Evolutionary conservation across 2,329 filamentous ascomycete species (phyloP), one percentile per base, ranked within the genome.

Genomic region (Talaromyces sp.): DNA sequence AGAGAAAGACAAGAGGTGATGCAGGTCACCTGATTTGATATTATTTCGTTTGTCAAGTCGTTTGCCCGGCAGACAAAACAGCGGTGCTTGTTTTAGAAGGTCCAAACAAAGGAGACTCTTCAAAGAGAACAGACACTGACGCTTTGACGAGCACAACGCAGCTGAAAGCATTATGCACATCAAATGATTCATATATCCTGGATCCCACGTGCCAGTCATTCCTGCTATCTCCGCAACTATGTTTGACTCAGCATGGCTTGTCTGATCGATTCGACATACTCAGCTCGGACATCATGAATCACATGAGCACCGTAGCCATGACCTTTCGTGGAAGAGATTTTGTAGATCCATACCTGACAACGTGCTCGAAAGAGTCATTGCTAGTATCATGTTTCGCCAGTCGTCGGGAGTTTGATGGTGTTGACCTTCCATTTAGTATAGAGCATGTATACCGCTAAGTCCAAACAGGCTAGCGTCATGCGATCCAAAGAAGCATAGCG

Each of bases 211-310:
- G 28, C 6, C n/a, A n/a, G 50, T 9, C 28, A 35, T 54, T n/a
- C n/a, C 50, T 33, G 50, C n/a, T 37, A 21, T 54, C n/a, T 54
- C 28, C 18, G 21, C 28, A 14, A 37, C 50, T 16, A 33, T 52
- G 25, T n/a, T 54, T 54, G 50, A 54, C 50, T 54, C 50, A 54
- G 50, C 50, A 16, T 54, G 46, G 50, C 50, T 37, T 54, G 50
- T 18, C 50, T 54, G 14, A 14, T 21, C 28, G 28, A 35, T 21
- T 54, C 28, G 18, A 14, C 50, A 35, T 35, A 35, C 37, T 54
- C 50, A 54, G 50, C 50, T 23, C 50, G 31, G 50, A 23, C 31
- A 23, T 54, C n/a, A 21, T 35, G 31, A 31, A 9, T 54, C 50
- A 54, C 11, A 12, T 54, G 50, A 54, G 35, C 11, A 3, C 1